phyloP scores from a whole-genome alignment of 1,284 basidiomycete species.

The Omphalotus olearius region DNA sequence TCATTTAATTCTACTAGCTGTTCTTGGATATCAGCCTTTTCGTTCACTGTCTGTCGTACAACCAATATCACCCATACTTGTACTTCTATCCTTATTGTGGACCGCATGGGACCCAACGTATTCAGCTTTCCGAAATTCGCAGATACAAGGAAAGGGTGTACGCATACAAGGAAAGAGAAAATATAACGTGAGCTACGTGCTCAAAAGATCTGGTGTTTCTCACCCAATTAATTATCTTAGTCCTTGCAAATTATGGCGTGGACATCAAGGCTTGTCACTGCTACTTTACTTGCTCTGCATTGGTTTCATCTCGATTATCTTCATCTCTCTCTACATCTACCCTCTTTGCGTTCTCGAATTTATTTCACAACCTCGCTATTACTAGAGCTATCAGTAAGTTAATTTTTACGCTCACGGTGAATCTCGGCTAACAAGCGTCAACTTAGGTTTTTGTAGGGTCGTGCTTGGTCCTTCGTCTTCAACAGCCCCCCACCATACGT shows the following conservation, averaged over 20 bases:
- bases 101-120: conserved; percentile 78
- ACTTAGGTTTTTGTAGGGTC: conserved; percentile 47
- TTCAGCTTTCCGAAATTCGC: conserved; percentile 48
- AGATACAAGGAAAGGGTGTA: conserved; percentile 63
- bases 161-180: conserved; percentile 54
- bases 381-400: conserved; percentile 53
- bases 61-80: conserved; percentile 44
- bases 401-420: conserved; percentile 4
- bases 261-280: conserved; percentile 50
- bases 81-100: conserved; percentile 59
- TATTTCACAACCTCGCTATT: conserved; percentile 42
- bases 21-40: conserved; percentile 26
- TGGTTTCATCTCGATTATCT: conserved; percentile 38
- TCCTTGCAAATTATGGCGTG: conserved; percentile 53
- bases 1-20: conserved; percentile 23
- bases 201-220: conserved; percentile 4
- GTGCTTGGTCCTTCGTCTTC: conserved; percentile 49
- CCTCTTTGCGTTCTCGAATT: conserved; percentile 30
- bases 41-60: conserved; percentile 21
- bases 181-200: conserved; percentile 51
- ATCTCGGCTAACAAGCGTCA: conserved; percentile 11
- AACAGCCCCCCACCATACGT: conserved; percentile 62
- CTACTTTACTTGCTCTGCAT: conserved; percentile 40
- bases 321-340: conserved; percentile 29
- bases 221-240: conserved; percentile 22